phyloP scores from a whole-genome alignment of 805 yeast genomes.

The Metschnikowia dekortorum region DNA sequence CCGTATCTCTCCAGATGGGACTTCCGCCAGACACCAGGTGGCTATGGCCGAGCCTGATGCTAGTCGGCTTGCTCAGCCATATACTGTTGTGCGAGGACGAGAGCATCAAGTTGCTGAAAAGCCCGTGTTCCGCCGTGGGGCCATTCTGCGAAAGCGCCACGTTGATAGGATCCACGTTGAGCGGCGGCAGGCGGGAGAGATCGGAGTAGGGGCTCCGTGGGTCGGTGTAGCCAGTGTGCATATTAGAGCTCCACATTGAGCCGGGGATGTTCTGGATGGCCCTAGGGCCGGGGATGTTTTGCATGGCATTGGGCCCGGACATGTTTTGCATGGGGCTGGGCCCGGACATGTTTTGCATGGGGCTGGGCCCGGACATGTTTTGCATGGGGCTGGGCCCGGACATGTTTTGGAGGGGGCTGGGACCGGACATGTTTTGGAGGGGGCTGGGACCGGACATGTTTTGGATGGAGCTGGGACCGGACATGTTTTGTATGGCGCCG shows the following conservation, averaged over 20 bases:
- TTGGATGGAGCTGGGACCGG: too few species aligned
- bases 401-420: too few species aligned
- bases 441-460: too few species aligned
- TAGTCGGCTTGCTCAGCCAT: slow-evolving; percentile 16
- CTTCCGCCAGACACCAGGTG: slow-evolving; percentile 12
- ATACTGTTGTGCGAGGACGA: slow-evolving; percentile 13
- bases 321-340: too few species aligned
- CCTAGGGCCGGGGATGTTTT: too few species aligned
- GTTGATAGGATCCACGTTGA: slow-evolving; percentile 7
- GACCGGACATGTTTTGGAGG: too few species aligned
- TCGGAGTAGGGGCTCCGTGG: slow-evolving; percentile 8
- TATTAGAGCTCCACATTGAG: neutral
- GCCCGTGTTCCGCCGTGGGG: slow-evolving; percentile 5
- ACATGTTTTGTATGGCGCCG: too few species aligned
- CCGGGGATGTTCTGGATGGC: neutral
- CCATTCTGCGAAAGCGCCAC: slow-evolving; percentile 11
- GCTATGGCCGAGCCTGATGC: slow-evolving; percentile 9
- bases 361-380: neutral
- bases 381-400: too few species aligned
- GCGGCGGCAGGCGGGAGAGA: slow-evolving; percentile 8
- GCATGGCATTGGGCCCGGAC: too few species aligned
- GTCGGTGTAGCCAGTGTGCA: slow-evolving; percentile 11
- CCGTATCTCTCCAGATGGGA: slow-evolving; percentile 12
- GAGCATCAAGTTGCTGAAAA: slow-evolving; percentile 10
- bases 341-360: too few species aligned